Evolutionary conservation across 192 early-diverging fungal genomes (phyloP).

Genomic region (Paraglomus occultum): DNA sequence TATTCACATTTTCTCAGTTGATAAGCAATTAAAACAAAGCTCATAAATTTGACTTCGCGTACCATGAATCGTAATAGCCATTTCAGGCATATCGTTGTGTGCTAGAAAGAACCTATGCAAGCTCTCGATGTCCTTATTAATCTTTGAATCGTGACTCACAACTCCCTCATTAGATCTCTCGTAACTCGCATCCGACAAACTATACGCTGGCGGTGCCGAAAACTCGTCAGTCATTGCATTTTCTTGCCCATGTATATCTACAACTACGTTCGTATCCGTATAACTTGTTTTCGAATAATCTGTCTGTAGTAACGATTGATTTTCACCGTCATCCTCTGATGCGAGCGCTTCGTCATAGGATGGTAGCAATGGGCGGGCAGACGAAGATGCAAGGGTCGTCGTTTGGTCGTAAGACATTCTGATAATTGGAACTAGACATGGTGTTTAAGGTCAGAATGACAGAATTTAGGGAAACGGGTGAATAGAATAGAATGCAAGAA

Average conservation of each 20-base stretch:
- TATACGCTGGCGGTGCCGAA: not conserved
- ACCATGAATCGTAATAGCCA: conserved; percentile 42
- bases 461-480: too few species aligned
- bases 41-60: not conserved
- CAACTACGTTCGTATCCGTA: not conserved
- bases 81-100: conserved; percentile 39
- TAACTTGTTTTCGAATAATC: not conserved
- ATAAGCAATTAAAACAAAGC: not conserved
- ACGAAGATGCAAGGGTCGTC: not conserved
- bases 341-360: not conserved
- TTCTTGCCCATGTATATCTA: not conserved
- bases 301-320: not conserved
- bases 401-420: not conserved
- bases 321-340: not conserved
- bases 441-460: too few species aligned
- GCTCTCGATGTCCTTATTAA: not conserved
- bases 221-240: not conserved
- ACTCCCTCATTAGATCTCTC: not conserved
- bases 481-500: too few species aligned
- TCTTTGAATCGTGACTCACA: not conserved
- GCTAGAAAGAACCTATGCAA: conserved; percentile 41
- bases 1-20: not conserved
- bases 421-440: too few species aligned
- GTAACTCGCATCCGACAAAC: not conserved
- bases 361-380: not conserved